These are phyloP conservation scores for Stereum hirsutum DNA, from an alignment of 1,284 basidiomycete species.

Conservation along the genomic window DNA sequence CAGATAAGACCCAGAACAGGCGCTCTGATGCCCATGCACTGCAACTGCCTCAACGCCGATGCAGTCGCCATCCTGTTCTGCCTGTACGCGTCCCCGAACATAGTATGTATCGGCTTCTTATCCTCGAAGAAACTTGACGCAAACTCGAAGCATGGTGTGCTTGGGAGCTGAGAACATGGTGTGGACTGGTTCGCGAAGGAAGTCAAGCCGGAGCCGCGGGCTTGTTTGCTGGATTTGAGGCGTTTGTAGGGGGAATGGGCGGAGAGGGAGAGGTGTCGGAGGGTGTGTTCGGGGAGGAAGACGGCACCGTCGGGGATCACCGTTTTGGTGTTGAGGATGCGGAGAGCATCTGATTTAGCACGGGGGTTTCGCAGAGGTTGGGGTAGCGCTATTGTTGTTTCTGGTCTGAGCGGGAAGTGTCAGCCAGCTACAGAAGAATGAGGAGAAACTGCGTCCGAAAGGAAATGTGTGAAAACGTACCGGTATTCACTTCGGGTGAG, in stretches of 20 bases:
- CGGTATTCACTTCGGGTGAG: slow-evolving; percentile 30
- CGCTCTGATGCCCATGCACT: slow-evolving; percentile 32
- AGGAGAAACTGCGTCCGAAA: not conserved
- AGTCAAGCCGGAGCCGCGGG: slow-evolving; percentile 27
- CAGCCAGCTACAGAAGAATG: too few species aligned
- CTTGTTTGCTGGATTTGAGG: slow-evolving; percentile 30
- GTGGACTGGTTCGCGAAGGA: slow-evolving; percentile 47
- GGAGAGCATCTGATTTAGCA: slow-evolving; percentile 21
- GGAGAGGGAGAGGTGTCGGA: slow-evolving; percentile 30
- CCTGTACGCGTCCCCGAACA: slow-evolving; percentile 43
- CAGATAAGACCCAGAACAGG: slow-evolving; percentile 48
- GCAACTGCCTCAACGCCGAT: slow-evolving; percentile 37
- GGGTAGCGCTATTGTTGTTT: slow-evolving; percentile 39
- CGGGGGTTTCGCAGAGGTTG: slow-evolving; percentile 26
- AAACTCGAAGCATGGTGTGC: slow-evolving; percentile 39
- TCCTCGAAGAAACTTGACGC: slow-evolving; percentile 47
- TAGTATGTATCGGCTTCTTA: slow-evolving; percentile 41
- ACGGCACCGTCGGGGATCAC: slow-evolving; percentile 38
- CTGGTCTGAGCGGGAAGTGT: slow-evolving; percentile 24
- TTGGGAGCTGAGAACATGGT: slow-evolving; percentile 34
- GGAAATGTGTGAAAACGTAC: slow-evolving; percentile 18
- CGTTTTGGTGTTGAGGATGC: slow-evolving; percentile 34
- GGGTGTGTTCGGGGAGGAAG: slow-evolving; percentile 29
- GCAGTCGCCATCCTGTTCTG: slow-evolving; percentile 51
- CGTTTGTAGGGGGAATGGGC: slow-evolving; percentile 35